Base-by-base conservation (phyloP, 1,284 basidiomycete genomes). In the Moesziomyces aphidis region DNA sequence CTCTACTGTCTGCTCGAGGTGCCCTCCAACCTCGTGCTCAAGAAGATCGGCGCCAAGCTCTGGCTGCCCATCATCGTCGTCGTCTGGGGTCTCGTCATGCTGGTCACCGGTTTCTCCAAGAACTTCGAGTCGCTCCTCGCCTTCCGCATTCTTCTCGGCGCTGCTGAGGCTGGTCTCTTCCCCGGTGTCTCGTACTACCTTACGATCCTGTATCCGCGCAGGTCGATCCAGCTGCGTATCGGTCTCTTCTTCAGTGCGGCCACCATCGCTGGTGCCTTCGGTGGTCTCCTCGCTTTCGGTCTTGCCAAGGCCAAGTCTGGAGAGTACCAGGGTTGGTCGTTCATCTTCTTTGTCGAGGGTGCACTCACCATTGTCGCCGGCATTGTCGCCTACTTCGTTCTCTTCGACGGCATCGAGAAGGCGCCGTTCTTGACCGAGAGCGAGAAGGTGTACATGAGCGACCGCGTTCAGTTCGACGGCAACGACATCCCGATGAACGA, bases 1-100 rank as follows among this genome's bases (percentile, higher is more conserved):
- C 89, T 90, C 55, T 91, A 92, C 79, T 88, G 91, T 24, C 71
- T 89, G 17, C 91, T 91, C 73, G 91, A 92, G 82, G 88, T 92
- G 17, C 91, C 91, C 2, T 84, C 88, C 55, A 90, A 91, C 85
- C 89, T 92, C 81, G 78, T 89, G 22, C 78, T 88, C 50, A 87
- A 87, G 73, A 83, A 82, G 51, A 79, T 80, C 54, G 81, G 82
- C 34, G 82, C 85, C 46, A 86, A 80, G 53, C 74, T 83, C 48
- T 86, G 85, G 85, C 36, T 86, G 77, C 76, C 70, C 2, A 58
- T 59, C 54, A 72, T 72, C 54, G 70, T 73, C n/a, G 49, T 86
- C 28, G 73, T 74, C 19, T 86, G 86, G 86, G 86, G 86, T 59
- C 55, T 83, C 13, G 83, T 85, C 73, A 86, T 86, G 85, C 79